Base-by-base conservation (phyloP, 1,284 basidiomycete species). In the Leccinum griseonigrum region DNA sequence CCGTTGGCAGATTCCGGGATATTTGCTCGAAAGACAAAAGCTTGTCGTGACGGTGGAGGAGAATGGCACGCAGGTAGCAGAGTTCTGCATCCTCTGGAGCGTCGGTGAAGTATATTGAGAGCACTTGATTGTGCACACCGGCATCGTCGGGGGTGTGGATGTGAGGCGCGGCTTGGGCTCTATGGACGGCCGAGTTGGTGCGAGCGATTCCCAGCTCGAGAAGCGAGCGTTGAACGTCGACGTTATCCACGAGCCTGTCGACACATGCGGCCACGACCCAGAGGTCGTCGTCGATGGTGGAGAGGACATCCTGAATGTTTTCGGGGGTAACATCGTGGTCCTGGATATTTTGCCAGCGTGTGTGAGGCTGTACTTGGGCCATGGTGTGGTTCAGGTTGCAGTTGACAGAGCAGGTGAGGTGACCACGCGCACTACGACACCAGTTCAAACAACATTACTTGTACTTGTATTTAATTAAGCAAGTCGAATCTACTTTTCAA, bases 201-300 rank as follows among this genome's bases (percentile, higher is more conserved):
- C 88, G 81, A 64, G 81, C 69, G 40, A 92, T 74, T 16, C 88
- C 91, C 40, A 86, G 75, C 50, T 85, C 78, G 26, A 92, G 78
- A 29, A 93, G 74, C 10, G 77, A 76, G 63, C 78, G 79, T 68
- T 92, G 85, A 14, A 84, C 72, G 60, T 75, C 73, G 28, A 80
- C 76, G 71, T 86, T 79, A 63, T 89, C 80, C 14, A 90, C 76
- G 46, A 90, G 74, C 62, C 88, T 81, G 77, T 93, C 91, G 14
- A 79, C 76, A 67, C 85, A 90, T 8, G 91, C 90, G 34, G 88
- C 84, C 53, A 81, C 81, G 18, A 86, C 87, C 90, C 90, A 92
- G 10, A 89, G 76, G 71, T 92, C 87, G 68, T 92, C 85, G 46
- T 78, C 72, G 38, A 88, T 74, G 26, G 75, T 69, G 7, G 73